Conservation (phyloP, 2,329 filamentous ascomycete species). For the Rhinocladiella mackenziei region DNA sequence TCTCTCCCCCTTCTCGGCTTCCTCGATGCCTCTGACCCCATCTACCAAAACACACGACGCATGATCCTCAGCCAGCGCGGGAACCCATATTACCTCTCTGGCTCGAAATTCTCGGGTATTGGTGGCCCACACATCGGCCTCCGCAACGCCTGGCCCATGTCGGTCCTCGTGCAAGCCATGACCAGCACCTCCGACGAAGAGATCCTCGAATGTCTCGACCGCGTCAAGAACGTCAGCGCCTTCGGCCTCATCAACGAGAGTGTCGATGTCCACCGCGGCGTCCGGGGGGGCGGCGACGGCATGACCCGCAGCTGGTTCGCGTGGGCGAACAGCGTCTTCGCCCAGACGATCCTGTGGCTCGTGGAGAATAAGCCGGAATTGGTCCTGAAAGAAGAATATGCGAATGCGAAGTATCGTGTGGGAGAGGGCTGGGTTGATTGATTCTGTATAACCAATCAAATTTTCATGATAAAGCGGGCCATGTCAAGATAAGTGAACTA, state of each 20-base stretch:
- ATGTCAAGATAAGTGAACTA: too few species aligned
- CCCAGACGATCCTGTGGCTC: conserved; percentile 83
- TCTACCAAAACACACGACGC: conserved; percentile 83
- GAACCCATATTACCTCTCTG: conserved; percentile 85
- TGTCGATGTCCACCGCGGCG: conserved; percentile 68
- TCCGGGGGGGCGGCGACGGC: conserved; percentile 39
- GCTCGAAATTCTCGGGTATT: conserved; percentile 76
- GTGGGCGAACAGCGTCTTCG: conserved; percentile 96
- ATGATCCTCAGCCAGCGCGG: conserved; percentile 71
- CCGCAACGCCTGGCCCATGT: conserved; percentile 96
- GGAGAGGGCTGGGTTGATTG: conserved; percentile 24
- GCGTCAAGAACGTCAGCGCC: conserved; percentile 70
- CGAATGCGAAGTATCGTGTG: conserved; percentile 39
- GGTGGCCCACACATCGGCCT: conserved; percentile 78
- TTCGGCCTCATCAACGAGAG: conserved; percentile 89
- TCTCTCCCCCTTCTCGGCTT: conserved; percentile 55
- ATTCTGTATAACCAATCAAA: background rate
- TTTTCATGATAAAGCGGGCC: too few species aligned
- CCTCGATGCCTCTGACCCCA: conserved; percentile 54
- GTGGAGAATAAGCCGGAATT: conserved; percentile 84
- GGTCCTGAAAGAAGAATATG: conserved; percentile 66
- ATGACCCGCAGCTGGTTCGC: conserved; percentile 96
- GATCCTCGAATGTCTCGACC: conserved; percentile 66
- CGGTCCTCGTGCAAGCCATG: conserved; percentile 82
- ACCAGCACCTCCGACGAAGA: conserved; percentile 71